phyloP scores from a whole-genome alignment of 2,329 filamentous ascomycete species.

The Curvularia lunata region DNA sequence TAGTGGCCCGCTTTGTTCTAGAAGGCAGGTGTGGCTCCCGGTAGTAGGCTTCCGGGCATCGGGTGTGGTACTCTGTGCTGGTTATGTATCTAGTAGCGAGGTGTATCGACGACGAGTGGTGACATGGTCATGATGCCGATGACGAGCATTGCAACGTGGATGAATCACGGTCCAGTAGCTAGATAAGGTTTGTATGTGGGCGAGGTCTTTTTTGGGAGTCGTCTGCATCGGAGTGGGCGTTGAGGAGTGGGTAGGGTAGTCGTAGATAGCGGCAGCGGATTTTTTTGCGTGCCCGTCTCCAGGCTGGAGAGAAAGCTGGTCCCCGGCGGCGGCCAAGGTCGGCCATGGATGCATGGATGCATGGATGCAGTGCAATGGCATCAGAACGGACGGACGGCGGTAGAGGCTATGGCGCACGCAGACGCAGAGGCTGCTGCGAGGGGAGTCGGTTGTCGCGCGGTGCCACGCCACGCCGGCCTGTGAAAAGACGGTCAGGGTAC shows the following conservation, averaged over 20 bases:
- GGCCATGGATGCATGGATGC: conserved; percentile 16
- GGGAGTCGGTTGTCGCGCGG: not conserved
- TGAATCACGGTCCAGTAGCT: conserved; percentile 1
- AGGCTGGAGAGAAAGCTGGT: not conserved
- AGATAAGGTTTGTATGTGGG: not conserved
- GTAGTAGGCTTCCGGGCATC: conserved; percentile 8
- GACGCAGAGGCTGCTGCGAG: conserved; percentile 1
- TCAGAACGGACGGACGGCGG: too few species aligned
- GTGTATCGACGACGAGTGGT: not conserved
- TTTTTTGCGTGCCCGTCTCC: not conserved
- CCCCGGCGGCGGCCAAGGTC: conserved; percentile 23
- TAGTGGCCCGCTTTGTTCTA: conserved; percentile 39
- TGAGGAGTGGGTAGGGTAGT: not conserved
- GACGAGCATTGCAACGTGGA: not conserved
- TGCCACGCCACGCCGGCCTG: conserved; percentile 23
- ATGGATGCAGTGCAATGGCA: conserved; percentile 2
- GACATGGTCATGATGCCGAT: not conserved
- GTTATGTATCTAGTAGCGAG: not conserved
- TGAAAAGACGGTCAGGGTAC: conserved; percentile 19
- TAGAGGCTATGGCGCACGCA: too few species aligned
- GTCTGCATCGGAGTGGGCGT: not conserved
- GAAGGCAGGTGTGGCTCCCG: conserved; percentile 27
- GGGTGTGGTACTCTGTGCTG: not conserved
- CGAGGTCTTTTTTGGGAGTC: not conserved
- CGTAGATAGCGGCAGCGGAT: not conserved